phyloP scores from a whole-genome alignment of 495 filamentous ascomycete genomes.

The Lasiosphaeria hispida region DNA sequence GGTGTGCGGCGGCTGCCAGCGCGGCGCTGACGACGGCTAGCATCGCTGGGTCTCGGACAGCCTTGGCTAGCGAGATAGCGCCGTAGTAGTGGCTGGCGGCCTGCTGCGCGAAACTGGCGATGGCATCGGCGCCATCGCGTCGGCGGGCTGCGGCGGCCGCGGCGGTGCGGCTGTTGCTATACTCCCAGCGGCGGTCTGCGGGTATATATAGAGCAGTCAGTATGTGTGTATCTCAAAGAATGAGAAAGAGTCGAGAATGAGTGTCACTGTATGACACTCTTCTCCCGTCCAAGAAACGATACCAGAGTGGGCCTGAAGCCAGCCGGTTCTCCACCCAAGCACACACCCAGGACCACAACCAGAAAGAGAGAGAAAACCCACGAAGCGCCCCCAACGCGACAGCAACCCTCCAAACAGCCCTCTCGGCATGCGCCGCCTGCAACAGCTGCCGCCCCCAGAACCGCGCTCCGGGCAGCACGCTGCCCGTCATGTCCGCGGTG shows the following conservation, averaged over 20 bases:
- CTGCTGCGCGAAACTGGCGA: constrained; percentile 14
- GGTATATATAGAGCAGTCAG: neutral
- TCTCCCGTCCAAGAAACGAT: no score
- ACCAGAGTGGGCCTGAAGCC: no score
- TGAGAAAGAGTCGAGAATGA: no score
- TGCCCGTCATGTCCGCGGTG: constrained; percentile 18
- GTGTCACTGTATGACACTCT: no score
- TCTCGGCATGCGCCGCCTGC: constrained; percentile 50
- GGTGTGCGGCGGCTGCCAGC: constrained; percentile 18
- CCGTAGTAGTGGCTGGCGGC: constrained; percentile 10
- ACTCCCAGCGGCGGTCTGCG: constrained; percentile 27
- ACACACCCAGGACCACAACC: no score
- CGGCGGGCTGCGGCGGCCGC: neutral
- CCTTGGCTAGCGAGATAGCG: constrained; percentile 17
- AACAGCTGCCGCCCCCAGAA: constrained; percentile 56
- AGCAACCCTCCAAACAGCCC: constrained; percentile 54
- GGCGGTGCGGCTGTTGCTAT: neutral
- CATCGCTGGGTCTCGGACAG: constrained; percentile 5
- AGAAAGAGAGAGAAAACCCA: neutral
- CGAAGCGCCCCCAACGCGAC: constrained; percentile 40
- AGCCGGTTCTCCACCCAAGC: no score
- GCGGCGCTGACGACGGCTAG: constrained; percentile 19
- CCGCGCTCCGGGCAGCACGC: constrained; percentile 14
- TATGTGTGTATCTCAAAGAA: no score
- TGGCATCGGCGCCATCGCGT: neutral